Conservation (phyloP, 345 rosid species). For the Salix caprea region DNA sequence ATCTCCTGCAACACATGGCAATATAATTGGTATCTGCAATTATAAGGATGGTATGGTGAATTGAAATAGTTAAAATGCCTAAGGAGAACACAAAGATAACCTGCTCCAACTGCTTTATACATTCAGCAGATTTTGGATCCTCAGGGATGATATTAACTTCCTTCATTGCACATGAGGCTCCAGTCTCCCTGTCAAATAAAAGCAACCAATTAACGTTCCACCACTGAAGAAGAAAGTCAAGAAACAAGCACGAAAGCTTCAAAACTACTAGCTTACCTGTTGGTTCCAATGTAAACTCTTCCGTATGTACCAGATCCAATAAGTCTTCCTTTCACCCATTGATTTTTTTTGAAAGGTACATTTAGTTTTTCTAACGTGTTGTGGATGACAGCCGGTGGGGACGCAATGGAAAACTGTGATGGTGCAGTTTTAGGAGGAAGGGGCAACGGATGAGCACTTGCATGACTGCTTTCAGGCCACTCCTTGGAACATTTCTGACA, state of each 20-base stretch:
- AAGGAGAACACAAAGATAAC: conserved; percentile 26
- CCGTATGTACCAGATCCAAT: conserved; percentile 77
- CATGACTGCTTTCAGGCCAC: conserved; percentile 28
- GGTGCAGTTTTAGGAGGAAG: conserved; percentile 51
- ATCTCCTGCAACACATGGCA: conserved; percentile 48
- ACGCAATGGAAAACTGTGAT: conserved; percentile 9
- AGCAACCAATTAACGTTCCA: neutral
- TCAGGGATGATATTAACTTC: conserved; percentile 55
- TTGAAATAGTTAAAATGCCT: neutral
- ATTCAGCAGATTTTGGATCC: conserved; percentile 60
- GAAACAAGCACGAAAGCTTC: conserved; percentile 7
- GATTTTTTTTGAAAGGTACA: conserved; percentile 25
- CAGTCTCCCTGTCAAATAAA: conserved; percentile 47
- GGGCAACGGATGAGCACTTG: conserved; percentile 55
- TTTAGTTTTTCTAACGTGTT: conserved; percentile 25
- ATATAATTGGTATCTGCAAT: neutral
- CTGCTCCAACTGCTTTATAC: conserved; percentile 67
- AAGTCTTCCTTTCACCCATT: conserved; percentile 72
- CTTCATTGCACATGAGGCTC: conserved; percentile 75
- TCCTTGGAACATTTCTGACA: conserved; percentile 21
- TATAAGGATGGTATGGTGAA: neutral
- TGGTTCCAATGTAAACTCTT: conserved; percentile 56
- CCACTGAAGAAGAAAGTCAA: neutral
- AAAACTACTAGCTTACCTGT: conserved; percentile 34
- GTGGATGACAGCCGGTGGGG: conserved; percentile 20